phyloP scores from a whole-genome alignment of 306 rosid genomes.

The Rubus idaeus region DNA sequence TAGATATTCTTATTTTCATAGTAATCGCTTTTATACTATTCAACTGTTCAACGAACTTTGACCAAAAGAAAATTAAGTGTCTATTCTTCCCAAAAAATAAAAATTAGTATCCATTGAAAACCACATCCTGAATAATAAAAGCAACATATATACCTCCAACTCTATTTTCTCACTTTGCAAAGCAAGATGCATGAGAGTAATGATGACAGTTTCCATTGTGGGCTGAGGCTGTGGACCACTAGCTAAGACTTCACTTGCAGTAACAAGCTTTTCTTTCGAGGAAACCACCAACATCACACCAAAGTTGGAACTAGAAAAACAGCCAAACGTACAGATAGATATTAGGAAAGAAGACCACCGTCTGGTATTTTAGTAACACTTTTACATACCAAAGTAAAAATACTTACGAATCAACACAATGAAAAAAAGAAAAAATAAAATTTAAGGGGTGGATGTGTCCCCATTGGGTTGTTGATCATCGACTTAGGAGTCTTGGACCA shows the following conservation, averaged over 20 bases:
- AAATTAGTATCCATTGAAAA: background rate
- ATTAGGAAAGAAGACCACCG: background rate
- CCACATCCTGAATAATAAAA: background rate
- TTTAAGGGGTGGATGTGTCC: background rate
- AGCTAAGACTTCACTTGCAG: constrained; percentile 72
- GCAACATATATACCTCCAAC: constrained; percentile 54
- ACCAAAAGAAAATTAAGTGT: background rate
- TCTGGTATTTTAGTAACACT: background rate
- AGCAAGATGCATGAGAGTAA: constrained; percentile 89
- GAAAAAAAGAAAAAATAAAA: background rate
- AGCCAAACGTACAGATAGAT: constrained; percentile 22
- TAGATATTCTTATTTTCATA: background rate
- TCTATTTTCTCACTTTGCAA: constrained; percentile 80
- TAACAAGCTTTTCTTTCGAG: constrained; percentile 56
- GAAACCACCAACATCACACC: constrained; percentile 67
- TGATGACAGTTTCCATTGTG: constrained; percentile 66
- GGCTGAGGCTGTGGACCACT: constrained; percentile 74
- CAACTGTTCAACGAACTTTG: background rate
- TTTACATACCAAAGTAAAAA: background rate
- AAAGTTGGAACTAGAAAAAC: constrained; percentile 63
- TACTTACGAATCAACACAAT: background rate
- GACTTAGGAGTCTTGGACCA: background rate
- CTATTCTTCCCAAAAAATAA: background rate
- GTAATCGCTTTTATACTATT: background rate
- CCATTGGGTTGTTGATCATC: background rate